Conservation (phyloP, 2,329 filamentous ascomycete species). For the Cryphonectria radicalis region DNA sequence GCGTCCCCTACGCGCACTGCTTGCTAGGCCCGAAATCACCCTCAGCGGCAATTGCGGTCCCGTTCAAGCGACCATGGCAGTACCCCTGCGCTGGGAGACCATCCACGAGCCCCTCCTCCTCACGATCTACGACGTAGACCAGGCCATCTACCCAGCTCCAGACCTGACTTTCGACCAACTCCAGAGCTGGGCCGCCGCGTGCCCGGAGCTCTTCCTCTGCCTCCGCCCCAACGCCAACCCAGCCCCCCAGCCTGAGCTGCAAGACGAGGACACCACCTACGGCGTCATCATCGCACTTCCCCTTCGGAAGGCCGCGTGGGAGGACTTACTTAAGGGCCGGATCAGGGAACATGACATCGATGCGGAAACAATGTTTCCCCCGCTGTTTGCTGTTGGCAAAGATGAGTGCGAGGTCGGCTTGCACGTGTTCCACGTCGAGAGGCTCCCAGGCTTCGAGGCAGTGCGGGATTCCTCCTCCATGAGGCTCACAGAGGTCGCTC, state of each 20-base stretch:
- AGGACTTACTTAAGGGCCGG: neutral
- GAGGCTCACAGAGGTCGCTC: slow-evolving; percentile 14
- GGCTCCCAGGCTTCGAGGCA: neutral
- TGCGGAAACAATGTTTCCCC: slow-evolving; percentile 19
- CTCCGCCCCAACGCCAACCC: neutral
- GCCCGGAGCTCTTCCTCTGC: slow-evolving; percentile 18
- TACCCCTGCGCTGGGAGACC: slow-evolving; percentile 5
- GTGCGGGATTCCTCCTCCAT: neutral
- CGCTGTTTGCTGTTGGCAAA: neutral
- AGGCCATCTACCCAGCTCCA: slow-evolving; percentile 28
- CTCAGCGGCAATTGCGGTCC: neutral
- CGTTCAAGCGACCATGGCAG: neutral
- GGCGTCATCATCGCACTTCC: slow-evolving; percentile 25
- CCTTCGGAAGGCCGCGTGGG: slow-evolving; percentile 16
- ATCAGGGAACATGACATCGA: slow-evolving; percentile 25
- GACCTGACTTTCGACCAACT: slow-evolving; percentile 18
- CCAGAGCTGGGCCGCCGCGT: slow-evolving; percentile 21
- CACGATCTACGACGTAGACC: slow-evolving; percentile 23
- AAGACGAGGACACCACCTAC: neutral
- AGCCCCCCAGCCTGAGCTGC: neutral
- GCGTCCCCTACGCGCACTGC: neutral
- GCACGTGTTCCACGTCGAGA: slow-evolving; percentile 27
- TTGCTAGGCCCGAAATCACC: neutral
- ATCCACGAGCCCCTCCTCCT: slow-evolving; percentile 18
- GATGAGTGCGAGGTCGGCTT: slow-evolving; percentile 11